These are phyloP conservation scores for Triangularia verruculosa DNA, from an alignment of 2,329 filamentous ascomycete species.

Conservation along the genomic window DNA sequence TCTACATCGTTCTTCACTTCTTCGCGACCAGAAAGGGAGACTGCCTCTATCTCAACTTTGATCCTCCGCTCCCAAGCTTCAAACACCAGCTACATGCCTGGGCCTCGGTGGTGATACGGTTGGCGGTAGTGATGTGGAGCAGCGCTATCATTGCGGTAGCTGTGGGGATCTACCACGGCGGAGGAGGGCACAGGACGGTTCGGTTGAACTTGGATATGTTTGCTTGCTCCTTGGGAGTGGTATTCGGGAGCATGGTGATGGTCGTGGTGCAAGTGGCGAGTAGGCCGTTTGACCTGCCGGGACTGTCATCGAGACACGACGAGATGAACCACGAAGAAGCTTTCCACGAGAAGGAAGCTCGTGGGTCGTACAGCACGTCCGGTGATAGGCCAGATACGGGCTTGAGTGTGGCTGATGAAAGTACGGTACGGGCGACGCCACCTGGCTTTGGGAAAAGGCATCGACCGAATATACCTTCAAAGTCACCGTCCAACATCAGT, in stretches of 20 bases:
- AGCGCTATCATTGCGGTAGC: constrained; percentile 29
- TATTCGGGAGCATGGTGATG: constrained; percentile 6
- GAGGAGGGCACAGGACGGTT: constrained; percentile 9
- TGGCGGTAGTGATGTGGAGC: constrained; percentile 31
- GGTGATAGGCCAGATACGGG: not conserved
- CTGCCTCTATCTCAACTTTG: constrained; percentile 23
- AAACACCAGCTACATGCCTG: constrained; percentile 34
- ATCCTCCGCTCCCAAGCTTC: constrained; percentile 23
- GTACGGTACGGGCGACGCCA: not conserved
- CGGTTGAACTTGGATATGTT: constrained; percentile 30
- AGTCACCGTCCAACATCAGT: constrained; percentile 6
- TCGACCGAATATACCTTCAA: constrained; percentile 6
- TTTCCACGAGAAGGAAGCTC: constrained; percentile 1
- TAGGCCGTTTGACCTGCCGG: constrained; percentile 14
- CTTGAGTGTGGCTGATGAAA: not conserved
- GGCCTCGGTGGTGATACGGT: constrained; percentile 30
- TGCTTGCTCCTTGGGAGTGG: constrained; percentile 23
- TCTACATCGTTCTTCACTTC: constrained; percentile 34
- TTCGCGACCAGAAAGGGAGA: constrained; percentile 28
- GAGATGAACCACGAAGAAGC: not conserved
- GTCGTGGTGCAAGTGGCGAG: not conserved
- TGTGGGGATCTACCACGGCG: constrained; percentile 20
- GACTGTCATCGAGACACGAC: constrained; percentile 1
- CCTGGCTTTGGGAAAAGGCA: not conserved
- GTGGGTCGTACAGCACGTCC: not conserved